phyloP scores from a whole-genome alignment of 352 stramenopile genomes.

The Globisporangium takayamanum region DNA sequence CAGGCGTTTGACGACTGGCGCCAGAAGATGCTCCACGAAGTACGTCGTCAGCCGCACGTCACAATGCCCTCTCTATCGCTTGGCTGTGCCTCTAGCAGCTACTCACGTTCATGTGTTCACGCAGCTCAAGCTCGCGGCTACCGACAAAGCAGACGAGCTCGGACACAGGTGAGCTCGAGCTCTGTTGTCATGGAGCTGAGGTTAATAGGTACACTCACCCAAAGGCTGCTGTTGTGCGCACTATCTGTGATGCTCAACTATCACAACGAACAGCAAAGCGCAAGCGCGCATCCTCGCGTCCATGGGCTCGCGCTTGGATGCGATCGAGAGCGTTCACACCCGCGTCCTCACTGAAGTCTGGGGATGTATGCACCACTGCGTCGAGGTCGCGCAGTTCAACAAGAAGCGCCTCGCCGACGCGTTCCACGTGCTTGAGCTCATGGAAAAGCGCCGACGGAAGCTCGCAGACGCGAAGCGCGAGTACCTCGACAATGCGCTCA shows the following conservation, averaged over 20 bases:
- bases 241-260: constrained; percentile 1
- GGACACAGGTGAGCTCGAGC: constrained; percentile 38
- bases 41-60: constrained; percentile 8
- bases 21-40: constrained; percentile 79
- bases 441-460: constrained; percentile 55
- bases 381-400: constrained; percentile 76
- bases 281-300: constrained; percentile 62
- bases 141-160: constrained; percentile 68
- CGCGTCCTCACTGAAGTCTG: constrained; percentile 73
- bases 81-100: background rate
- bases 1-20: constrained; percentile 73
- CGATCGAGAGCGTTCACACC: constrained; percentile 47
- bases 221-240: background rate
- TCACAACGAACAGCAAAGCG: constrained; percentile 32
- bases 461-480: constrained; percentile 50
- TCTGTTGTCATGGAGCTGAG: no score
- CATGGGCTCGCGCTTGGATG: constrained; percentile 55
- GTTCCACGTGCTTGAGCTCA: constrained; percentile 71
- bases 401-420: constrained; percentile 56
- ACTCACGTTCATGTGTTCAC: background rate
- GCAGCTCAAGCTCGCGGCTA: constrained; percentile 46
- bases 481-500: constrained; percentile 65
- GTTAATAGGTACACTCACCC: no score
- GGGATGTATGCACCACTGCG: constrained; percentile 77
- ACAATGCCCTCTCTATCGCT: background rate